Conservation (phyloP, 2,329 filamentous ascomycete genomes). For the Trichocomaceae sp. region DNA sequence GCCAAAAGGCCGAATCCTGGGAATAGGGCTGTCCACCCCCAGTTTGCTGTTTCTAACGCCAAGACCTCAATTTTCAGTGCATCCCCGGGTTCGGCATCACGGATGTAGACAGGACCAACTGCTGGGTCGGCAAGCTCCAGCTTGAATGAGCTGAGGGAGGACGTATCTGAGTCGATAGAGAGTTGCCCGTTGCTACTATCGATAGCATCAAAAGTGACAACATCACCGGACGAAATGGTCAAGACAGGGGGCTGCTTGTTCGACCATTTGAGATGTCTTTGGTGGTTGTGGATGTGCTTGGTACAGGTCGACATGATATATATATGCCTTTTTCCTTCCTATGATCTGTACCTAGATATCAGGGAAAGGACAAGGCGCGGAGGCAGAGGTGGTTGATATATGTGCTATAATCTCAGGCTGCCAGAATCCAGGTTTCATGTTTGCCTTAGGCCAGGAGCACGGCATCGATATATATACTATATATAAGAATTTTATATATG, state of each 20-base stretch:
- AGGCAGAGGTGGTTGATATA: neutral
- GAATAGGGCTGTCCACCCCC: conserved; percentile 50
- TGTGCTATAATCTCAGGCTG: neutral
- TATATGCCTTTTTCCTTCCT: neutral
- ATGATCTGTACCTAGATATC: neutral
- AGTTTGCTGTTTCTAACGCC: conserved; percentile 39
- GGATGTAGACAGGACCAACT: conserved; percentile 46
- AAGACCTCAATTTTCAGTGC: conserved; percentile 48
- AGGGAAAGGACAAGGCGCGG: neutral
- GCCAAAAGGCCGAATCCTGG: conserved; percentile 46
- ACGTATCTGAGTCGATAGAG: conserved; percentile 35
- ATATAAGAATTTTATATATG: neutral
- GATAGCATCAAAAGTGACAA: conserved; percentile 44
- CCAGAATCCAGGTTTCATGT: neutral
- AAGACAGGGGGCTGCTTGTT: conserved; percentile 40
- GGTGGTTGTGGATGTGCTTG: conserved; percentile 29
- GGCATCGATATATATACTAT: neutral
- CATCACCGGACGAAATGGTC: conserved; percentile 43
- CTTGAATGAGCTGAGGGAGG: conserved; percentile 38
- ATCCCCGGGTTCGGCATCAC: conserved; percentile 47
- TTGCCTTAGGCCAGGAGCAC: neutral
- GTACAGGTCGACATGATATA: conserved; percentile 12
- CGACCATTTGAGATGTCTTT: conserved; percentile 46
- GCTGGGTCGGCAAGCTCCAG: conserved; percentile 42
- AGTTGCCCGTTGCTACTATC: conserved; percentile 49